These are phyloP conservation scores for Gentiana macrophylla DNA, from an alignment of 257 asterid species.

Conservation along the genomic window DNA sequence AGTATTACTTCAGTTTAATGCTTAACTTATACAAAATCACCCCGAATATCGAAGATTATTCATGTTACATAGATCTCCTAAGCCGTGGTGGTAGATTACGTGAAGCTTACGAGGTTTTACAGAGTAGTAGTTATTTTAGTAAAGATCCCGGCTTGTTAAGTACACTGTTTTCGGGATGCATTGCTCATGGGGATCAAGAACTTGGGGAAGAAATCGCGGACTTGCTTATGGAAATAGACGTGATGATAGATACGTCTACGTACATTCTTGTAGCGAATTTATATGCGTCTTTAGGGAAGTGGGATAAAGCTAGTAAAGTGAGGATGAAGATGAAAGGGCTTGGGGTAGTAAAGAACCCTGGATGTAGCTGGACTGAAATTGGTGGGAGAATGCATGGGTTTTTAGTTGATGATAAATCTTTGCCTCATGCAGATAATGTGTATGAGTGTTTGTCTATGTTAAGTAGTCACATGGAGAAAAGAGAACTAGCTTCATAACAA, in stretches of 20 bases:
- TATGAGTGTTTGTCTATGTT: slow-evolving; percentile 41
- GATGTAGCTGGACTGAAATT: slow-evolving; percentile 74
- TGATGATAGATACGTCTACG: slow-evolving; percentile 40
- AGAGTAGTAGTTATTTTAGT: slow-evolving; percentile 23
- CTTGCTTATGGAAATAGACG: slow-evolving; percentile 31
- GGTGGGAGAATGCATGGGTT: slow-evolving; percentile 42
- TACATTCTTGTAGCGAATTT: slow-evolving; percentile 56
- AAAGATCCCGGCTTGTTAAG: slow-evolving; percentile 52
- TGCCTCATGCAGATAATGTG: slow-evolving; percentile 29
- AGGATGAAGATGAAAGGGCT: slow-evolving; percentile 54
- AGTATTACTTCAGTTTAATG: slow-evolving; percentile 40
- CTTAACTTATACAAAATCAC: slow-evolving; percentile 25
- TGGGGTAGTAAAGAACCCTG: slow-evolving; percentile 55
- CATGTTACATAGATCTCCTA: slow-evolving; percentile 62
- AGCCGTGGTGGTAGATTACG: slow-evolving; percentile 59
- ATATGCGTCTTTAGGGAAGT: slow-evolving; percentile 41
- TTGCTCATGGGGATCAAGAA: slow-evolving; percentile 39
- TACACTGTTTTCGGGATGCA: slow-evolving; percentile 53
- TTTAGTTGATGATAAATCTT: slow-evolving; percentile 40
- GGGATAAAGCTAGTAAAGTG: slow-evolving; percentile 46
- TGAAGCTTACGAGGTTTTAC: slow-evolving; percentile 55
- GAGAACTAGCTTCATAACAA: too few relatives aligned
- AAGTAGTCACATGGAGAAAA: slow-evolving; percentile 38
- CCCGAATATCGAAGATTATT: slow-evolving; percentile 59
- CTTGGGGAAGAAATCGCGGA: slow-evolving; percentile 51